Evolutionary conservation across 352 stramenopile species (phyloP).

Genomic region (Phytophthora megakarya): DNA sequence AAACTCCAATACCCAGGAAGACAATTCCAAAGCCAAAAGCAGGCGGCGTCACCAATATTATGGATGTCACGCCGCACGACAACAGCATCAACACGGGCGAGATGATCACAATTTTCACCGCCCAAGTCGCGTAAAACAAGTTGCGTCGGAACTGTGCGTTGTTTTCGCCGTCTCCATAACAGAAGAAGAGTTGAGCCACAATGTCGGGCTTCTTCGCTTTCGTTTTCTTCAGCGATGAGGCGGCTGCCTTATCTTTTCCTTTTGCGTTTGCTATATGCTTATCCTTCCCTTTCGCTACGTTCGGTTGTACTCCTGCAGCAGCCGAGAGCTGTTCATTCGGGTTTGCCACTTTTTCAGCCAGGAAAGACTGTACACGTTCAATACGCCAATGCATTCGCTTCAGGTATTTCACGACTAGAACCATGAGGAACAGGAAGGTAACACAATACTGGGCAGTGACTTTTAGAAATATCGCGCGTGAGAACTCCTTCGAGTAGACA

Average conservation of each 20-base stretch:
- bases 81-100: constrained; percentile 68
- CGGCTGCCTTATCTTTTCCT: constrained; percentile 24
- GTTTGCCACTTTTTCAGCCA: constrained; percentile 63
- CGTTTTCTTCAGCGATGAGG: background rate
- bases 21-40: constrained; percentile 81
- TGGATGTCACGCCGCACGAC: constrained; percentile 73
- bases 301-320: background rate
- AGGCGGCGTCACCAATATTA: constrained; percentile 72
- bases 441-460: constrained; percentile 57
- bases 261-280: constrained; percentile 9
- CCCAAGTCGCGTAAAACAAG: constrained; percentile 72
- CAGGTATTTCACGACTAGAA: constrained; percentile 64
- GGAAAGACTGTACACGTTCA: constrained; percentile 76
- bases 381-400: constrained; percentile 81
- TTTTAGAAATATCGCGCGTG: constrained; percentile 55
- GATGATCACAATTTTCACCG: constrained; percentile 58
- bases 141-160: constrained; percentile 79
- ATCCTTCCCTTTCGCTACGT: constrained; percentile 13
- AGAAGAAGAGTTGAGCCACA: constrained; percentile 79
- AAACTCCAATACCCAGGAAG: constrained; percentile 63
- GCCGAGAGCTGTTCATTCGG: constrained; percentile 21
- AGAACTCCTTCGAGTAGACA: constrained; percentile 84
- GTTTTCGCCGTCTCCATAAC: constrained; percentile 62
- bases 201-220: constrained; percentile 54
- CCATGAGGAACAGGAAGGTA: constrained; percentile 52